A percentile compares a stretch with the other conserved stretches of the same genome.
These are phyloP conservation scores for Rutidosis leptorrhynchoides DNA, from an alignment of 129 eudicot species.

Conservation along the genomic window DNA sequence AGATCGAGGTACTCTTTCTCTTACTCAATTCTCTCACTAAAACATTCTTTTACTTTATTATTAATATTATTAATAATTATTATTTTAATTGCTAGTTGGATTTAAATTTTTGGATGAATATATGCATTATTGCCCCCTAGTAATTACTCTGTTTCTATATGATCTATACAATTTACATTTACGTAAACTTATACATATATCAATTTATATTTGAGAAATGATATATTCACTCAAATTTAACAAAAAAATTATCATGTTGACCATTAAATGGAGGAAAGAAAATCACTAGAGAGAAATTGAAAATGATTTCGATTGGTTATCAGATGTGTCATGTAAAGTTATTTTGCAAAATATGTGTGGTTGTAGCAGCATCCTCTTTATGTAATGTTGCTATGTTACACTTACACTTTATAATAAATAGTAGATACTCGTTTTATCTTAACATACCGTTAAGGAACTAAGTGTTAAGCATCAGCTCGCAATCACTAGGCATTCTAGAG, in stretches of 20 bases:
- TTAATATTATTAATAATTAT: neutral
- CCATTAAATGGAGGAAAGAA: too few relatives aligned
- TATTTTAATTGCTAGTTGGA: neutral
- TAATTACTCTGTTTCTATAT: neutral
- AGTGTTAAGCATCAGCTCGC: neutral
- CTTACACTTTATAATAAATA: neutral
- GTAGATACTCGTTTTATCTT: neutral
- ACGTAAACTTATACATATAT: too few relatives aligned
- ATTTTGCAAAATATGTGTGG: too few relatives aligned
- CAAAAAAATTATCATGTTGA: too few relatives aligned
- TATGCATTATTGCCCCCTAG: neutral
- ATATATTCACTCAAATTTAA: too few relatives aligned
- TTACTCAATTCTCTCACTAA: neutral
- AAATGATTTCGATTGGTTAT: too few relatives aligned
- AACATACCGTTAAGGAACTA: neutral
- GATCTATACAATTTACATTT: too few relatives aligned
- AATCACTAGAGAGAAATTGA: too few relatives aligned
- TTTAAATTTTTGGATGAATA: slow-evolving; percentile 1
- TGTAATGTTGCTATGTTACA: neutral
- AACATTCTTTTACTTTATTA: slow-evolving; percentile 19
- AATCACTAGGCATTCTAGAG: neutral
- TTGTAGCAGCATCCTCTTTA: too few relatives aligned
- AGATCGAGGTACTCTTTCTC: slow-evolving; percentile 72
- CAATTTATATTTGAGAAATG: too few relatives aligned
- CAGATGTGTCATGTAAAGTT: too few relatives aligned